A percentile compares a stretch with the other conserved stretches of the same genome.
Evolutionary conservation across 441 rosid species (phyloP).

Genomic region (Populus hybrid): DNA sequence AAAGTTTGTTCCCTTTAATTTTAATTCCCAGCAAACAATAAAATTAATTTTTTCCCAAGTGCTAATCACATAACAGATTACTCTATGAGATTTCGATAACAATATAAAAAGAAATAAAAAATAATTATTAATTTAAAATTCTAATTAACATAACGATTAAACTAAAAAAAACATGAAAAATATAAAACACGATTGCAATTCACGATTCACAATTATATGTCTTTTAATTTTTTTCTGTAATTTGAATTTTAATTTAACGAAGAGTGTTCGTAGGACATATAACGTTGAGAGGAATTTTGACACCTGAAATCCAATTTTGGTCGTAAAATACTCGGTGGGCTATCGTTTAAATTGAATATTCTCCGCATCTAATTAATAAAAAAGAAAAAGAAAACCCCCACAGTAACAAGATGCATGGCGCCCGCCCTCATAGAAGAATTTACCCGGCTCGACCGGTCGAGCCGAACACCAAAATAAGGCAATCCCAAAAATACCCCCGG

Average conservation of each 20-base stretch:
- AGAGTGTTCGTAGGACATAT: background rate
- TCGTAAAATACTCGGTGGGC: background rate
- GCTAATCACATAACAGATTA: background rate
- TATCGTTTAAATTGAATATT: background rate
- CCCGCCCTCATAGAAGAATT: background rate
- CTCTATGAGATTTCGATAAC: too few species aligned
- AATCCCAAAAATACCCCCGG: background rate
- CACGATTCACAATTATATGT: background rate
- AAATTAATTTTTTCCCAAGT: too few species aligned
- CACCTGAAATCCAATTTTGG: background rate
- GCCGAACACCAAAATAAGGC: background rate
- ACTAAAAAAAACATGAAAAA: too few species aligned
- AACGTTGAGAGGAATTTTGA: background rate
- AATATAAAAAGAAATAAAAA: too few species aligned
- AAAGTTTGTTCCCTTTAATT: too few species aligned
- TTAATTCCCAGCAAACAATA: too few species aligned
- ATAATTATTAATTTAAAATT: too few species aligned
- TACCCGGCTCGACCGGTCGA: background rate
- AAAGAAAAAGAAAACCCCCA: background rate
- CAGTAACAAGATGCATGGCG: background rate
- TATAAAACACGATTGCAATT: background rate
- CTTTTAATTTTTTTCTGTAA: too few species aligned
- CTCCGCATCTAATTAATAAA: background rate
- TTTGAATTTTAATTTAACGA: too few species aligned
- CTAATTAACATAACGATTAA: too few species aligned